phyloP scores from a whole-genome alignment of 306 rosid species.

The Citrullus amarus region DNA sequence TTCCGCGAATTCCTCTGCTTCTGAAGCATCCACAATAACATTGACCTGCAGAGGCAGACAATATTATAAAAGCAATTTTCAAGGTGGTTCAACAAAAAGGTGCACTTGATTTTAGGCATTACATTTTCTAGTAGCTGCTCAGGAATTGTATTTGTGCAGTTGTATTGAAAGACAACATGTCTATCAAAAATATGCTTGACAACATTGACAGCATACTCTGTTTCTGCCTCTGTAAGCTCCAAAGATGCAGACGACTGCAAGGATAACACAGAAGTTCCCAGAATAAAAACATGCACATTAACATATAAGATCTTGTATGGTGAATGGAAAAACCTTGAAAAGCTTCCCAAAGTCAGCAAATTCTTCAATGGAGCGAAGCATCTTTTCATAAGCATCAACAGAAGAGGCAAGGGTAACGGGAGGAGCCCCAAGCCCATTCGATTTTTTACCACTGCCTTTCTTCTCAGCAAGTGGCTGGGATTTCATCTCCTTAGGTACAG shows the following conservation, averaged over 20 bases:
- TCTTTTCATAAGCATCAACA: slow-evolving; percentile 64
- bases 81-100: slow-evolving; percentile 10
- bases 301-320: neutral
- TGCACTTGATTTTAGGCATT: slow-evolving; percentile 16
- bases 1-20: slow-evolving; percentile 79
- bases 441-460: slow-evolving; percentile 82
- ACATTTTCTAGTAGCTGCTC: slow-evolving; percentile 95
- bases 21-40: slow-evolving; percentile 77
- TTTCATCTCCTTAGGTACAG: slow-evolving; percentile 77
- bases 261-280: slow-evolving; percentile 7
- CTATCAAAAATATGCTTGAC: slow-evolving; percentile 87
- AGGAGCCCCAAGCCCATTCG: slow-evolving; percentile 69
- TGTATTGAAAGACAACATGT: slow-evolving; percentile 86
- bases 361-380: slow-evolving; percentile 57
- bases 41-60: slow-evolving; percentile 36
- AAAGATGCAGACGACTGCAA: slow-evolving; percentile 87
- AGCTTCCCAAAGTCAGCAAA: slow-evolving; percentile 68
- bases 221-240: slow-evolving; percentile 98
- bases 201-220: slow-evolving; percentile 90
- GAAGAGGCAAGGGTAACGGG: slow-evolving; percentile 59
- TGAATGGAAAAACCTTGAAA: slow-evolving; percentile 57
- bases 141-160: slow-evolving; percentile 94
- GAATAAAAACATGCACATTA: neutral
- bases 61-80: neutral
- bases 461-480: slow-evolving; percentile 84